phyloP scores from a whole-genome alignment of 257 asterid genomes.

The Linderniella brevidens region DNA sequence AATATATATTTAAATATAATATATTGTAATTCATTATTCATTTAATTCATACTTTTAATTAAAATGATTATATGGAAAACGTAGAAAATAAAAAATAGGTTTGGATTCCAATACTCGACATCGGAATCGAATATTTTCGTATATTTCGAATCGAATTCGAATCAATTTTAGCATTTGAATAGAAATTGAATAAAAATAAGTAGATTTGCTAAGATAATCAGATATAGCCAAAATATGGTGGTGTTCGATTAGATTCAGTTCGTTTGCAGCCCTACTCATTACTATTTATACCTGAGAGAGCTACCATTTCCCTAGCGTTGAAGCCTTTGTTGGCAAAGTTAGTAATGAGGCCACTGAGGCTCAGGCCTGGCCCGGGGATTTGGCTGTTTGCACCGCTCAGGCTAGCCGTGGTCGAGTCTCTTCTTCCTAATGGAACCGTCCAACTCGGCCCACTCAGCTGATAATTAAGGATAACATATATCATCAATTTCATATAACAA shows the following conservation, averaged over 20 bases:
- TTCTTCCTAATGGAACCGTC: constrained; percentile 47
- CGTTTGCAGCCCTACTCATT: too few species aligned
- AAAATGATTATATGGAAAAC: too few species aligned
- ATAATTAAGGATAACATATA: background rate
- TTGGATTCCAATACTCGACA: too few species aligned
- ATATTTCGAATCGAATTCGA: too few species aligned
- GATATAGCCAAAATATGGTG: background rate
- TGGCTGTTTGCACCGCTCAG: constrained; percentile 26
- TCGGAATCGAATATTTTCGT: too few species aligned
- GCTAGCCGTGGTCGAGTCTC: constrained; percentile 52
- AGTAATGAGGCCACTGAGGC: constrained; percentile 31
- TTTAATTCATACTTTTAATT: too few species aligned
- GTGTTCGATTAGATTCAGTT: too few species aligned
- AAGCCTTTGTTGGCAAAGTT: constrained; percentile 56
- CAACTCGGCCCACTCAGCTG: constrained; percentile 55
- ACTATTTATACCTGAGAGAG: constrained; percentile 42
- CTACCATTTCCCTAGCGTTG: constrained; percentile 40
- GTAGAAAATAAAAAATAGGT: too few species aligned
- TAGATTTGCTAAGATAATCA: background rate
- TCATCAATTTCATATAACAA: background rate
- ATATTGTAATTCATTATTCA: too few species aligned
- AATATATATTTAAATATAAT: too few species aligned
- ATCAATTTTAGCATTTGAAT: too few species aligned
- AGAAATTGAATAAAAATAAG: too few species aligned
- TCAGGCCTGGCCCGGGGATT: constrained; percentile 30